Base-by-base conservation (phyloP, 1,284 basidiomycete species). In the Trichosporon ovoides region DNA sequence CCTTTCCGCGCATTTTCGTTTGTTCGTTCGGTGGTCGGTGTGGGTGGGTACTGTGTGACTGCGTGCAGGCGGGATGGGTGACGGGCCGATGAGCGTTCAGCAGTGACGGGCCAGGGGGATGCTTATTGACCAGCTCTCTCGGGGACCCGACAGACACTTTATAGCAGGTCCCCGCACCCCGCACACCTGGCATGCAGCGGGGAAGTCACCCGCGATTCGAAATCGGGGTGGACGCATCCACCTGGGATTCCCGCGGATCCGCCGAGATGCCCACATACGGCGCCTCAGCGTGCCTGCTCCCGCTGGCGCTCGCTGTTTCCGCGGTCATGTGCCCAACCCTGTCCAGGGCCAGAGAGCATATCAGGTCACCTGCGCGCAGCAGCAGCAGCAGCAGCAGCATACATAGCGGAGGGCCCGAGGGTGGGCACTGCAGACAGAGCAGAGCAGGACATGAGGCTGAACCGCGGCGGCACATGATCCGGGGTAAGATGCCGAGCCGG, bases 1-100 rank as follows among this genome's bases (percentile, higher is more conserved):
- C 61, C 54, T 63, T 63, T 33, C 61, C 61, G 56, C 61, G 61
- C 61, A 63, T 63, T 5, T 19, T 61, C 31, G 49, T 24, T 61
- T 36, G 49, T 24, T 28, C 16, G 49, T 20, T 38, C 4, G 31
- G 28, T 16, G 9, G 24, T 14, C 9, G 28, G 24, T 34, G 36
- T 18, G 12, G 19, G 20, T 28, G 14, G n/a, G n/a, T n/a, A n/a
- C n/a, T n/a, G n/a, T 31, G 43, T 37, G 35, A 6, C n/a, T 14
- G 53, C 22, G 22, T 52, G 22, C 12, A 24, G 24, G 16, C 7
- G 22, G 16, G 38, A 22, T 43, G 38, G 14, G 38, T 43, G 38
- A 43, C 22, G 19, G 18, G 38, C 38, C 38, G 22, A 22, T 22
- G 11, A 20, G 18, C 28, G 28, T 31, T 31, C 28, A 31, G 28